A percentile compares a stretch with the other conserved stretches of the same genome.
phyloP scores from a whole-genome alignment of 495 filamentous ascomycete genomes.

The Penicillium herquei region DNA sequence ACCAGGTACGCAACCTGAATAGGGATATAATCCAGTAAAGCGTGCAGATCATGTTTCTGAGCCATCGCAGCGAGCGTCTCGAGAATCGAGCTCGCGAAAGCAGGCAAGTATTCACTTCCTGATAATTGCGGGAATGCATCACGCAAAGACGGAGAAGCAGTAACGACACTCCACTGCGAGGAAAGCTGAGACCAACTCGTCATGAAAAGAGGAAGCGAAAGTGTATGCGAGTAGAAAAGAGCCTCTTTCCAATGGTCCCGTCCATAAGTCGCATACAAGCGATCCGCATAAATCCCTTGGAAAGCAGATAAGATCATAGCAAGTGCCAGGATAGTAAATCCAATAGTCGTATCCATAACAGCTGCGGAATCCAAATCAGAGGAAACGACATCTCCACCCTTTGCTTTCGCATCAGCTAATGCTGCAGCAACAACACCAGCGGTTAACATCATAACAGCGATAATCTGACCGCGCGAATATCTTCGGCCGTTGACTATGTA shows the following conservation, averaged over 20 bases:
- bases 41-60: conserved; percentile 9
- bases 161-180: conserved; percentile 48
- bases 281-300: conserved; percentile 92
- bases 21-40: conserved; percentile 52
- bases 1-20: conserved; percentile 68
- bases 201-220: conserved; percentile 69
- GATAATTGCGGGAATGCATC: conserved; percentile 12
- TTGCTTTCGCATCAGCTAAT: conserved; percentile 80
- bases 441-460: conserved; percentile 78
- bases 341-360: conserved; percentile 57
- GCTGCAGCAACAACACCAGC: conserved; percentile 82
- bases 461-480: conserved; percentile 76
- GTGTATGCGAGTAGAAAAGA: conserved; percentile 86
- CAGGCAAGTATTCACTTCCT: background rate
- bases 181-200: conserved; percentile 45
- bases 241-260: conserved; percentile 89
- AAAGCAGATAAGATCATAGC: conserved; percentile 89
- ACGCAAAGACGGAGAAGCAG: conserved; percentile 43
- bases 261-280: conserved; percentile 80
- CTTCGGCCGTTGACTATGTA: conserved; percentile 73
- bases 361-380: conserved; percentile 11
- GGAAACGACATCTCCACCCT: conserved; percentile 52
- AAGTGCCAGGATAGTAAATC: conserved; percentile 79
- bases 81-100: background rate
- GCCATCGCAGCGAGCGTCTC: conserved; percentile 9